phyloP scores from a whole-genome alignment of 192 early-diverging fungal species.

The Geosiphon pyriformis region DNA sequence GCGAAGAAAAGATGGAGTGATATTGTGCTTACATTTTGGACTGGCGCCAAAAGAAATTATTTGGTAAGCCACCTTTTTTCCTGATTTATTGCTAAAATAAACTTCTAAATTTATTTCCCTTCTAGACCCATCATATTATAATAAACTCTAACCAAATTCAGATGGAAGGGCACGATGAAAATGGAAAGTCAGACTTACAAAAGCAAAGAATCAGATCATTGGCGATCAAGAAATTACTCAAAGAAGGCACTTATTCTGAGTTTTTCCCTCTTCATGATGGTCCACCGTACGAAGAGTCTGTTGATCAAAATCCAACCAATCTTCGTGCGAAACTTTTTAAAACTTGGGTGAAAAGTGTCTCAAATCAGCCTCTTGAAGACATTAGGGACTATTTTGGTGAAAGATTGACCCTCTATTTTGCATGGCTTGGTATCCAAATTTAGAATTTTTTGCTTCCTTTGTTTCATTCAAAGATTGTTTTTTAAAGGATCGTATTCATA shows the following conservation, averaged over 20 bases:
- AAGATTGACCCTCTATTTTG: slow-evolving; percentile 61
- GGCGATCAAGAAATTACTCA: slow-evolving; percentile 41
- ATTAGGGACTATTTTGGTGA: slow-evolving; percentile 67
- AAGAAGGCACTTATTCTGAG: slow-evolving; percentile 37
- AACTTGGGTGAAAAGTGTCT: slow-evolving; percentile 37
- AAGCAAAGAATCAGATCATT: slow-evolving; percentile 30
- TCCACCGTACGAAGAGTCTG: slow-evolving; percentile 28
- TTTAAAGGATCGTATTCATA: background rate
- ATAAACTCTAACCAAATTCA: slow-evolving; percentile 18
- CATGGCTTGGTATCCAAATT: slow-evolving; percentile 46
- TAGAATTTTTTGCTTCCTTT: background rate
- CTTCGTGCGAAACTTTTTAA: slow-evolving; percentile 38
- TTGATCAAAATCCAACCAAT: slow-evolving; percentile 31
- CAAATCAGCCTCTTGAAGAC: slow-evolving; percentile 41
- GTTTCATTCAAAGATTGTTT: background rate
- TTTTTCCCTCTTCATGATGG: slow-evolving; percentile 59
- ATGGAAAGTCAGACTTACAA: slow-evolving; percentile 18
- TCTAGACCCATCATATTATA: slow-evolving; percentile 7
- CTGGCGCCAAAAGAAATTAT: slow-evolving; percentile 23
- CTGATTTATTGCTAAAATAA: slow-evolving; percentile 25
- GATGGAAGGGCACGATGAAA: slow-evolving; percentile 24
- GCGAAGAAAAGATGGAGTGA: slow-evolving; percentile 28
- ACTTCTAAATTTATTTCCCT: background rate
- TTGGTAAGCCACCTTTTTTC: slow-evolving; percentile 34
- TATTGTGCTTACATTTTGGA: slow-evolving; percentile 36